A percentile compares a stretch with the other conserved stretches of the same genome.
phyloP scores from a whole-genome alignment of 2,329 filamentous ascomycete species.

The Diaporthe capsici region DNA sequence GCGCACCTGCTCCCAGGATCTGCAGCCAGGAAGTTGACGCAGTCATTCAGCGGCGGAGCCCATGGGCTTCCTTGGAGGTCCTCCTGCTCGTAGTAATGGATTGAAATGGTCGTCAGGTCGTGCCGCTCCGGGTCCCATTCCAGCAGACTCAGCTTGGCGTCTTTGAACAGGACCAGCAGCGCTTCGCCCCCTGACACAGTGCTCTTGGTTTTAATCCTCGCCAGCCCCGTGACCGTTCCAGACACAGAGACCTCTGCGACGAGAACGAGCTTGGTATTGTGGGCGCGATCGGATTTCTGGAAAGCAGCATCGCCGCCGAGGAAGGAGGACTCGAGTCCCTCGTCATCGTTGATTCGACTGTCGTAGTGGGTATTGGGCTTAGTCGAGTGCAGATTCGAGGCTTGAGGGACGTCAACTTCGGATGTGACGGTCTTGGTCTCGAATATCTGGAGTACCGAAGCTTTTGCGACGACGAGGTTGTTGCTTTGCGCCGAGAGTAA shows the following conservation, averaged over 20 bases:
- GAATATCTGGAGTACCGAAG: constrained; percentile 94
- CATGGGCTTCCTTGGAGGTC: constrained; percentile 87
- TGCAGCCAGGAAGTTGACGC: constrained; percentile 85
- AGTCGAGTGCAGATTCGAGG: constrained; percentile 54
- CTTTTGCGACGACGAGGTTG: constrained; percentile 93
- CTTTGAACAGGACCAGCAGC: constrained; percentile 85
- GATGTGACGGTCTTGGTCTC: constrained; percentile 76
- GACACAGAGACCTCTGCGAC: constrained; percentile 87
- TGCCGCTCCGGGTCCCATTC: constrained; percentile 91
- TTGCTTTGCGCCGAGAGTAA: constrained; percentile 82
- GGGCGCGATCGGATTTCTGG: constrained; percentile 73
- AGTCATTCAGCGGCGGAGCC: constrained; percentile 81
- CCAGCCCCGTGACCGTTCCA: constrained; percentile 87
- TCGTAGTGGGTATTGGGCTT: constrained; percentile 65
- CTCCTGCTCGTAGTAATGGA: constrained; percentile 98
- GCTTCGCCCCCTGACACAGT: constrained; percentile 87
- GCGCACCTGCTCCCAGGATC: constrained; percentile 95
- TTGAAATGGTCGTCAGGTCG: constrained; percentile 88
- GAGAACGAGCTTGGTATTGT: constrained; percentile 84
- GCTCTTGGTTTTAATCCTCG: constrained; percentile 79
- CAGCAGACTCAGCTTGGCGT: constrained; percentile 92
- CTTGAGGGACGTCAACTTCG: constrained; percentile 67
- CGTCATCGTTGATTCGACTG: constrained; percentile 69
- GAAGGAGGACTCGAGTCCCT: constrained; percentile 76
- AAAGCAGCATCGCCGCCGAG: constrained; percentile 74